These are phyloP conservation scores for Colletotrichum siamense DNA, from an alignment of 2,329 filamentous ascomycete genomes.

Conservation along the genomic window DNA sequence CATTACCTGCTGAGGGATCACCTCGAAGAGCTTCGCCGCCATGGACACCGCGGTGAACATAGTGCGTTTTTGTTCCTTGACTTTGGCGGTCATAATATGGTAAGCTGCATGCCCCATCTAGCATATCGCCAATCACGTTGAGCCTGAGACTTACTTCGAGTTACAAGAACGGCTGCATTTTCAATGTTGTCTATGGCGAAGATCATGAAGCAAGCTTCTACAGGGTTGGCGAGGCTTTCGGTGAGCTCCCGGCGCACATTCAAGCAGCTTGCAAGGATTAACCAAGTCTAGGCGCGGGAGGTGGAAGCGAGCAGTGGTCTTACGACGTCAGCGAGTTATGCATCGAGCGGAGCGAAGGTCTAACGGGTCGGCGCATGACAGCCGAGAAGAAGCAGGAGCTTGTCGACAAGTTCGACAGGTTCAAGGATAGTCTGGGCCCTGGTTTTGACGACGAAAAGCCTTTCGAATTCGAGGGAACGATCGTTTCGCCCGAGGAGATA, in stretches of 20 bases:
- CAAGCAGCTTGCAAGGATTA: not conserved
- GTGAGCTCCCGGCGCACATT: not conserved
- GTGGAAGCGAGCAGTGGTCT: conserved; percentile 12
- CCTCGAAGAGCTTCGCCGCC: not conserved
- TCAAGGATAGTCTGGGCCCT: not conserved
- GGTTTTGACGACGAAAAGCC: not conserved
- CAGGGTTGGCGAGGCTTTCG: not conserved
- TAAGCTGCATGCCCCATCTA: not conserved
- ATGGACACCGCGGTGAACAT: not conserved
- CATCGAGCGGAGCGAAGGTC: not conserved
- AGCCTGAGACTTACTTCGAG: not conserved
- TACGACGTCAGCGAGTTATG: not conserved
- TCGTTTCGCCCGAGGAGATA: not conserved
- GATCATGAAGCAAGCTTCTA: not conserved
- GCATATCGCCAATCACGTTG: not conserved
- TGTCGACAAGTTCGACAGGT: not conserved
- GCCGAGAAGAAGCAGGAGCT: not conserved
- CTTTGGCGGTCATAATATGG: conserved; percentile 18
- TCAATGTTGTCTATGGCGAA: not conserved
- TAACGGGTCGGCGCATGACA: not conserved
- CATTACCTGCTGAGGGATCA: conserved; percentile 5
- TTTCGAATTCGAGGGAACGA: not conserved
- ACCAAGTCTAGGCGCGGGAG: not conserved
- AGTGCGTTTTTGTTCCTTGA: conserved; percentile 3
- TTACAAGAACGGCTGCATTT: conserved; percentile 6